Evolutionary conservation across 306 rosid genomes (phyloP).

Genomic region (Begonia loranthoides): DNA sequence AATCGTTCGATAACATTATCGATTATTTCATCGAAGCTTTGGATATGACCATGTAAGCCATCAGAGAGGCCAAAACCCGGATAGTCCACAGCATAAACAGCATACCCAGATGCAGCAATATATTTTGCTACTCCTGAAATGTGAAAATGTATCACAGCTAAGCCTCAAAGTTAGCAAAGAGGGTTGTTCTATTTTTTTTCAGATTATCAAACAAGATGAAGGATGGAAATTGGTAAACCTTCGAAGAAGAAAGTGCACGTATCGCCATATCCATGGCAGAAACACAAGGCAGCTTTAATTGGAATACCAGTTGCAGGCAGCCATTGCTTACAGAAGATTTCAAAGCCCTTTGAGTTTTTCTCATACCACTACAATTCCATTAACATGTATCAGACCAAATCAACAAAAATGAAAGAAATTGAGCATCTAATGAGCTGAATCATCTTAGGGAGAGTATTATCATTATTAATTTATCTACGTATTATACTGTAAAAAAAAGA

Average conservation of each 20-base stretch:
- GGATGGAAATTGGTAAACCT: conserved; percentile 31
- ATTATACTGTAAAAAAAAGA: too few relatives aligned
- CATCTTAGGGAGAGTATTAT: too few relatives aligned
- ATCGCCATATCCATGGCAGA: conserved; percentile 96
- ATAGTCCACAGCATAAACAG: conserved; percentile 67
- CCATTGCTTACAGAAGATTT: conserved; percentile 90
- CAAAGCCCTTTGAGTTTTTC: conserved; percentile 61
- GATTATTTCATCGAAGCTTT: conserved; percentile 50
- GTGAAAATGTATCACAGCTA: too few relatives aligned
- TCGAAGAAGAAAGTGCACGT: conserved; percentile 97
- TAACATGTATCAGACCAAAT: too few relatives aligned
- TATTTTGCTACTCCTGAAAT: conserved; percentile 63
- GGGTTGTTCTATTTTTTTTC: too few relatives aligned
- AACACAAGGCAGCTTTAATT: conserved; percentile 57
- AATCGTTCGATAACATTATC: conserved; percentile 57
- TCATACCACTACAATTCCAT: conserved; percentile 46
- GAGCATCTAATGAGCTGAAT: too few relatives aligned
- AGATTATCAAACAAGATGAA: background rate
- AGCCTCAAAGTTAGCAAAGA: too few relatives aligned
- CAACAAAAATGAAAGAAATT: too few relatives aligned
- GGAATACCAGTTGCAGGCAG: conserved; percentile 40
- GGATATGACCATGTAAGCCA: conserved; percentile 79
- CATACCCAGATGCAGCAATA: conserved; percentile 72
- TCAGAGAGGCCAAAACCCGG: conserved; percentile 90
- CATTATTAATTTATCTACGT: too few relatives aligned